Base-by-base conservation (phyloP, 306 rosid species). In the Medicago lupulina region DNA sequence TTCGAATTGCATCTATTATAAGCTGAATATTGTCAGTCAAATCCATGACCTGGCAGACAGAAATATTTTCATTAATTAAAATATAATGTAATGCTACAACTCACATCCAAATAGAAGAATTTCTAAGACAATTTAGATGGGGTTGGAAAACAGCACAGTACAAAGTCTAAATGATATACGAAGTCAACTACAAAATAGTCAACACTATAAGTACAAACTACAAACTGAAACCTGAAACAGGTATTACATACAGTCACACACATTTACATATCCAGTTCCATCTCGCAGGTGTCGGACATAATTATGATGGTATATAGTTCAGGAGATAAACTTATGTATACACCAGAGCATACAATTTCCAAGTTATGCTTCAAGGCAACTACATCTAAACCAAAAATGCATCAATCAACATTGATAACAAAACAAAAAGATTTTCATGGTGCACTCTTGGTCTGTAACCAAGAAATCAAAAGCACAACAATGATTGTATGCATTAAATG, bases 11-110 rank as follows among this genome's bases (percentile, higher is more conserved):
- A 18, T 90, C 96, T 78, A 83, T 34, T 84, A 92, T 84, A 67
- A 86, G 71, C 82, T 78, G 96, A 70, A 92, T 78, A 74, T 82
- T 92, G 68, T 86, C 93, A 5, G 99, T 95, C 86, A 95, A 84
- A 70, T 68, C 62, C 88, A 21, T 36, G 44, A 95, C 95, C 96
- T 95, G 84, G 54, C 17, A 84, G n/a, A 28, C 3, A 34, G 17
- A 75, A 76, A 54, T 4, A 50, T 34, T 10, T 47, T 46, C 64
- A 21, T 23, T 80, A 49, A 47, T 51, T 64, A 43, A 40, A 34
- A 18, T 47, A 79, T 51, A 70, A 18, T 58, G 75, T 60, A 70
- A 79, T 6, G 65, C 47, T 17, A 68, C 53, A 76, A 75, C 63
- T 49, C 61, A 47, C 19, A 39, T 50, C 60, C 57, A 72, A 66